phyloP scores from a whole-genome alignment of 169 alveolate species.

The Plasmodium berghei region DNA sequence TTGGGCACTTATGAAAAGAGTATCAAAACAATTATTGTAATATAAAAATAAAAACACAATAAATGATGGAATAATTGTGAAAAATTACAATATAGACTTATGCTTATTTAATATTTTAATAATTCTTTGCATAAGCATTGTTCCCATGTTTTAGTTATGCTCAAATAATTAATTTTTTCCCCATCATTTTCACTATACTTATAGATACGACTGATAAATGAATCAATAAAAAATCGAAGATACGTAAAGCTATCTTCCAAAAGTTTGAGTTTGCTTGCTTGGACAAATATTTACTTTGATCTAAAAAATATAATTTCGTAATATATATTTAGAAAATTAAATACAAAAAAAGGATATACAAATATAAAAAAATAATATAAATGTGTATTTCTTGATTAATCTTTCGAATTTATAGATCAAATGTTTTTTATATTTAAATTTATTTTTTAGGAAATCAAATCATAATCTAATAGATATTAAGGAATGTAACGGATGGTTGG shows the following conservation, averaged over 20 bases:
- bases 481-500: constrained; percentile 60
- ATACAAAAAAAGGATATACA: constrained; percentile 4
- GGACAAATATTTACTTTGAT: constrained; percentile 68
- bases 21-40: constrained; percentile 47
- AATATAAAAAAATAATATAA: not conserved
- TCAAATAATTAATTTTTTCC: too few relatives aligned
- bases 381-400: not conserved
- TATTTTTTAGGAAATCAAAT: constrained; percentile 49
- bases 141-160: not conserved
- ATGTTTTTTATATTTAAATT: not conserved
- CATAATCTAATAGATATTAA: constrained; percentile 49
- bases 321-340: not conserved
- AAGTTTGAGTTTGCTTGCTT: constrained; percentile 71
- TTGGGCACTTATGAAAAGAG: constrained; percentile 27
- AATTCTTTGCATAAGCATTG: not conserved
- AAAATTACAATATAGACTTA: not conserved
- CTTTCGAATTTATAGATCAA: not conserved
- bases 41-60: not conserved
- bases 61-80: not conserved
- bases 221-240: constrained; percentile 66
- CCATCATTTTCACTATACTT: not conserved
- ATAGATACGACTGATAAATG: constrained; percentile 74
- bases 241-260: constrained; percentile 60
- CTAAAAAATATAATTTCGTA: constrained; percentile 64
- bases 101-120: not conserved